A percentile compares a stretch with the other conserved stretches of the same genome.
phyloP scores from a whole-genome alignment of 2,329 filamentous ascomycete species.

The Aureobasidium sp. region DNA sequence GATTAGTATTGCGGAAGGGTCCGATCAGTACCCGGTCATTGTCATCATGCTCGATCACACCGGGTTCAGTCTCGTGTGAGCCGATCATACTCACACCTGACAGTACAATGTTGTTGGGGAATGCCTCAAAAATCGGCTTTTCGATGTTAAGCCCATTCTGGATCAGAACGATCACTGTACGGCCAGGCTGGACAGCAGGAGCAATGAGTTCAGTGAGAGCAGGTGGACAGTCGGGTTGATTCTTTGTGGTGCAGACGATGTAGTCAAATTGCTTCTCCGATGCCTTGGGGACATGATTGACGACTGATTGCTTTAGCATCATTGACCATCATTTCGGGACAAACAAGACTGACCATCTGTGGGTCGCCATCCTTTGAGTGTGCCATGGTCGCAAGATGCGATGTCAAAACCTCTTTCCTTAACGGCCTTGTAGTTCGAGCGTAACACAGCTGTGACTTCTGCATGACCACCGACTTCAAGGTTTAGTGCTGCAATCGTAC shows the following conservation, averaged over 20 bases:
- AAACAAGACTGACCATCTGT: background rate
- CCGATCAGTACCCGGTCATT: slow-evolving; percentile 44
- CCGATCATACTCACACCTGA: slow-evolving; percentile 47
- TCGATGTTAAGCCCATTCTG: slow-evolving; percentile 58
- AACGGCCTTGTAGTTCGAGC: slow-evolving; percentile 50
- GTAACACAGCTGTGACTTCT: slow-evolving; percentile 48
- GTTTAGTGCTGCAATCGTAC: slow-evolving; percentile 50
- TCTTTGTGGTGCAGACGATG: slow-evolving; percentile 51
- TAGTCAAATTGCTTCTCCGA: slow-evolving; percentile 41
- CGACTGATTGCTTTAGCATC: slow-evolving; percentile 31
- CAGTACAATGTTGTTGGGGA: slow-evolving; percentile 45
- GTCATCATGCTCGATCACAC: slow-evolving; percentile 47
- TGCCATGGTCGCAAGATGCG: slow-evolving; percentile 50
- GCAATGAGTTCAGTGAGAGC: slow-evolving; percentile 40
- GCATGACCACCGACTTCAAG: slow-evolving; percentile 46
- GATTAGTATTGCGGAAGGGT: slow-evolving; percentile 36
- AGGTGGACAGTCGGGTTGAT: slow-evolving; percentile 46
- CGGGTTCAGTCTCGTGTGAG: slow-evolving; percentile 39
- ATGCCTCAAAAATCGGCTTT: slow-evolving; percentile 42
- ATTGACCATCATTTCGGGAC: background rate
- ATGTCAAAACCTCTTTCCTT: slow-evolving; percentile 46
- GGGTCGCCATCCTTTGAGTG: slow-evolving; percentile 45
- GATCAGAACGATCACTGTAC: slow-evolving; percentile 47
- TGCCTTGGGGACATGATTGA: slow-evolving; percentile 44
- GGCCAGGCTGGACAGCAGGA: slow-evolving; percentile 42